Percentiles rank a stretch among this genome's conserved stretches.
These are phyloP conservation scores for Vigna angularis DNA, from an alignment of 306 rosid species.

Conservation along the genomic window DNA sequence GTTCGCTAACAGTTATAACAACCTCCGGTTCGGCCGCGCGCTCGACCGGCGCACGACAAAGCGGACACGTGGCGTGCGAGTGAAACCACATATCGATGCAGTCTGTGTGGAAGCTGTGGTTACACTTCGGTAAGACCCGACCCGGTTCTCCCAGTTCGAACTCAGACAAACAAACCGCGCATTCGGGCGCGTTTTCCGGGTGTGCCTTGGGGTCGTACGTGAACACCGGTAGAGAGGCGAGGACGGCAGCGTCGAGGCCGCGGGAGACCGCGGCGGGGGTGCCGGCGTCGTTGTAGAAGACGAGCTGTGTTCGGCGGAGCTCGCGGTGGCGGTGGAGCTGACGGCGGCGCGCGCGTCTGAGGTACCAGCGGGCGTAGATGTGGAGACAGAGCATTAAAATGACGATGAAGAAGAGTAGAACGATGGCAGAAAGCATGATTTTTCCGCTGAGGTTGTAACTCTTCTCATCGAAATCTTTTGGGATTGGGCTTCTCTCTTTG, in stretches of 20 bases:
- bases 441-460: slow-evolving; percentile 65
- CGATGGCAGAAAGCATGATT: slow-evolving; percentile 73
- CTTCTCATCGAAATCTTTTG: neutral
- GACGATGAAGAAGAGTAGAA: slow-evolving; percentile 71
- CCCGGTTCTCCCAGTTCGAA: slow-evolving; percentile 72
- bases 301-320: slow-evolving; percentile 51
- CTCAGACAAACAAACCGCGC: slow-evolving; percentile 89
- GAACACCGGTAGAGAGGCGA: slow-evolving; percentile 69
- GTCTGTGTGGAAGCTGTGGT: slow-evolving; percentile 70
- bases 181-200: slow-evolving; percentile 55
- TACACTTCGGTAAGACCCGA: slow-evolving; percentile 74
- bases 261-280: slow-evolving; percentile 15
- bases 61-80: slow-evolving; percentile 83
- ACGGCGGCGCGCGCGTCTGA: slow-evolving; percentile 69
- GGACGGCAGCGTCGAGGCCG: slow-evolving; percentile 69
- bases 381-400: slow-evolving; percentile 75
- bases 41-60: slow-evolving; percentile 80
- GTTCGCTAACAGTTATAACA: slow-evolving; percentile 38
- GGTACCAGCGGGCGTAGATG: slow-evolving; percentile 84
- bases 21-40: slow-evolving; percentile 20
- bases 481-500: neutral
- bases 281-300: slow-evolving; percentile 55
- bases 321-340: slow-evolving; percentile 30
- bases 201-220: slow-evolving; percentile 46
- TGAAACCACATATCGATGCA: slow-evolving; percentile 97